Conservation (phyloP, 257 asterid species). For the Fraxinus cuspidata region DNA sequence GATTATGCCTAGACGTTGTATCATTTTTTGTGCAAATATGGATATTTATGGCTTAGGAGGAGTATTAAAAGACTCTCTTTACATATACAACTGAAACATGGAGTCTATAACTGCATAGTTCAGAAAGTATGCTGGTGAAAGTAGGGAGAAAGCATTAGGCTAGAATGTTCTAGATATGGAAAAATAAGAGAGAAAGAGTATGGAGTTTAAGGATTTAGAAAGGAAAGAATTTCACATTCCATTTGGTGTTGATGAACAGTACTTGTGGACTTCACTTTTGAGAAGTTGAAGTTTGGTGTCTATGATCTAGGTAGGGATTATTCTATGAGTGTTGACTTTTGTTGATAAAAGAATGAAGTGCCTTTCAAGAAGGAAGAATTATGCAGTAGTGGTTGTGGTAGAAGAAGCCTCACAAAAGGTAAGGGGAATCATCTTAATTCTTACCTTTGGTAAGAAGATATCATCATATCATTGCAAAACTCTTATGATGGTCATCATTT, state of each 20-base stretch:
- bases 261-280: not conserved
- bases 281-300: not conserved
- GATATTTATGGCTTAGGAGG: no score
- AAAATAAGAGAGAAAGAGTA: not conserved
- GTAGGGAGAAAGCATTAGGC: not conserved
- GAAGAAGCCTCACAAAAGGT: not conserved
- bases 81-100: not conserved
- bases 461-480: not conserved
- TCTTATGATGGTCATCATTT: not conserved
- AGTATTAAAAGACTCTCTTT: not conserved
- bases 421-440: not conserved
- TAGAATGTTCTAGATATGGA: not conserved
- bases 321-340: not conserved
- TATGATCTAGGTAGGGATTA: not conserved
- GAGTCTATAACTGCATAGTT: not conserved
- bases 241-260: not conserved
- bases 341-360: not conserved
- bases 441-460: not conserved
- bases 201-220: not conserved
- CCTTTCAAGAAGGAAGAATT: not conserved
- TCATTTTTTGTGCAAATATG: no score
- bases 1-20: not conserved
- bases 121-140: not conserved
- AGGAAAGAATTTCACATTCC: not conserved
- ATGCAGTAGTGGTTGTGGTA: not conserved